Evolutionary conservation across 225 moss, liverwort and hornwort species (phyloP).

Genomic region (Thuidium tamariscinum): DNA sequence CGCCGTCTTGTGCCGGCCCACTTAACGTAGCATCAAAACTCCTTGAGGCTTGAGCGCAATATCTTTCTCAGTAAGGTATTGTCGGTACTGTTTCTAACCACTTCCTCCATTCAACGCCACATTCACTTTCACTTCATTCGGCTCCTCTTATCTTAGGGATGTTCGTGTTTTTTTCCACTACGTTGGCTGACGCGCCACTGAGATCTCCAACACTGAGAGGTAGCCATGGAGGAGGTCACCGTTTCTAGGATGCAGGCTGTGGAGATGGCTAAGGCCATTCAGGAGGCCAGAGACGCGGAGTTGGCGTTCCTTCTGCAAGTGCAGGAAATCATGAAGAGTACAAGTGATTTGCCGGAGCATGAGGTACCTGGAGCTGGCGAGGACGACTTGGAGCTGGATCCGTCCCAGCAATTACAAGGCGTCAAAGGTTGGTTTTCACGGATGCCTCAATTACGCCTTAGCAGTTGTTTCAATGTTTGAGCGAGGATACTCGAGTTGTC

Average conservation of each 20-base stretch:
- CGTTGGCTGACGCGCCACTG: neutral
- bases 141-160: neutral
- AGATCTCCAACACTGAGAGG: neutral
- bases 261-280: slow-evolving; percentile 21
- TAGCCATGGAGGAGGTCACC: slow-evolving; percentile 10
- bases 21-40: neutral
- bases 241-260: slow-evolving; percentile 22
- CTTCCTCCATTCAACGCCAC: neutral
- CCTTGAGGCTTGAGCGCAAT: neutral
- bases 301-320: slow-evolving; percentile 19
- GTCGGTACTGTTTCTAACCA: neutral
- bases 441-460: neutral
- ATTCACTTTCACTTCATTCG: neutral
- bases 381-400: neutral
- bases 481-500: neutral
- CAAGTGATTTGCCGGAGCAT: neutral
- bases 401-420: neutral
- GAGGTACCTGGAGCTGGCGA: neutral
- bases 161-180: neutral
- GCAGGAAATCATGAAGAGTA: slow-evolving; percentile 9
- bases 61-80: neutral
- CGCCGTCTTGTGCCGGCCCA: neutral
- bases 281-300: slow-evolving; percentile 29
- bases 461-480: neutral
- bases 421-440: neutral